phyloP scores from a whole-genome alignment of 305 asterid genomes.

The Fraxinus floribunda region DNA sequence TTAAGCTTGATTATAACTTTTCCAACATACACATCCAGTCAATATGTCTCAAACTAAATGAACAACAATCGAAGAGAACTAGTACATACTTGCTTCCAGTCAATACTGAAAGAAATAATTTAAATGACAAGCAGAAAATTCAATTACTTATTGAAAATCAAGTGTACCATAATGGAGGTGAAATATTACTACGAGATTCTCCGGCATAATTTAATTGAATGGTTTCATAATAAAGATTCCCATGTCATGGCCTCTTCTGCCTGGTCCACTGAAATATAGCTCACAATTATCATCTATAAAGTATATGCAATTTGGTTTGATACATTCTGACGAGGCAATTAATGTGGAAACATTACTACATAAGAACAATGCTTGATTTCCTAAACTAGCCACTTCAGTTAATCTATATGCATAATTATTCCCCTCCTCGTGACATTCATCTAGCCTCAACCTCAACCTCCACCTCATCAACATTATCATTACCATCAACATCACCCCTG shows the following conservation, averaged over 20 bases:
- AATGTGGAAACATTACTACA: conserved; percentile 50
- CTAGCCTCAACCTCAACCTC: background rate
- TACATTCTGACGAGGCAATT: conserved; percentile 50
- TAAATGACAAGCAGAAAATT: no score
- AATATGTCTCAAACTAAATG: no score
- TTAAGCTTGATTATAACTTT: no score
- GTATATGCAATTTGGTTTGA: conserved; percentile 49
- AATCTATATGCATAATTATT: conserved; percentile 79
- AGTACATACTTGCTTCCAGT: no score
- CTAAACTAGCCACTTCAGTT: background rate
- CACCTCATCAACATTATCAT: background rate
- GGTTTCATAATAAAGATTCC: background rate
- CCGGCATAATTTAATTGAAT: no score
- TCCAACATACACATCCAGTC: no score
- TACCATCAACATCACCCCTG: background rate
- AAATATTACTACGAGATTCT: no score
- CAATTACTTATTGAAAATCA: no score
- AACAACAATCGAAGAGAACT: no score
- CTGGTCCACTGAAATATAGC: conserved; percentile 7
- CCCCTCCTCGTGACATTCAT: background rate
- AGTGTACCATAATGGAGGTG: no score
- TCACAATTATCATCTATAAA: background rate
- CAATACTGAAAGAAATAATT: no score
- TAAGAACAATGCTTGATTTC: conserved; percentile 9
- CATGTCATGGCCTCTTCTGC: background rate